phyloP scores from a whole-genome alignment of 768 basidiomycete species.

The Floccularia luteovirens region DNA sequence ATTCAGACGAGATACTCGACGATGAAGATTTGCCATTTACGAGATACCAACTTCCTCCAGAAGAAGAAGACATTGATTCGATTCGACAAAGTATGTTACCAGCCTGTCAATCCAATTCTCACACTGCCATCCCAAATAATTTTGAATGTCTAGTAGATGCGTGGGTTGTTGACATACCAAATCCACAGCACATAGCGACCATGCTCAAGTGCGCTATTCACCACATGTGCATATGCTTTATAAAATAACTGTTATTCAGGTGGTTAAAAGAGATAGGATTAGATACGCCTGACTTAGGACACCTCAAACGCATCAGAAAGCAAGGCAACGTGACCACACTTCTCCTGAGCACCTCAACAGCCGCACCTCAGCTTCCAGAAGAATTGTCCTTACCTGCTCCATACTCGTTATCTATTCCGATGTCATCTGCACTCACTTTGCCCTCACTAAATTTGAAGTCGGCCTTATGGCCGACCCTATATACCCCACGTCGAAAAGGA shows the following conservation, averaged over 20 bases:
- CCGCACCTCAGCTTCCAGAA: constrained; percentile 42
- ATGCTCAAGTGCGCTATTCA: constrained; percentile 49
- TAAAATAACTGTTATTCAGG: constrained; percentile 23
- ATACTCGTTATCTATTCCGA: constrained; percentile 56
- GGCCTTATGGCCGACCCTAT: constrained; percentile 82
- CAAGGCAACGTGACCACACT: constrained; percentile 37
- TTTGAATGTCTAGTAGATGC: constrained; percentile 41
- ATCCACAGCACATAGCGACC: constrained; percentile 46
- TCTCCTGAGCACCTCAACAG: constrained; percentile 34
- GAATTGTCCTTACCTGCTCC: constrained; percentile 40
- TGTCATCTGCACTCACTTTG: constrained; percentile 56
- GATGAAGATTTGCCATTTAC: constrained; percentile 63
- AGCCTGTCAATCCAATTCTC: not conserved
- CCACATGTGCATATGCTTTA: not conserved
- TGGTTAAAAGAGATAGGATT: constrained; percentile 62
- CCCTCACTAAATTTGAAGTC: constrained; percentile 61
- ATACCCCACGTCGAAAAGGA: constrained; percentile 59
- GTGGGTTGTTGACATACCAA: constrained; percentile 73
- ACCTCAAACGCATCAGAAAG: constrained; percentile 74
- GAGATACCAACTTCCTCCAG: constrained; percentile 50
- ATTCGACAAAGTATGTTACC: constrained; percentile 44
- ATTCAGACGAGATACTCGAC: constrained; percentile 39
- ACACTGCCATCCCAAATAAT: not conserved
- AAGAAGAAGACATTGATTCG: constrained; percentile 52
- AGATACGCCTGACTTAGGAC: constrained; percentile 54